Conservation (phyloP, 495 filamentous ascomycete genomes). For the Pyrenopolyporus hunteri region DNA sequence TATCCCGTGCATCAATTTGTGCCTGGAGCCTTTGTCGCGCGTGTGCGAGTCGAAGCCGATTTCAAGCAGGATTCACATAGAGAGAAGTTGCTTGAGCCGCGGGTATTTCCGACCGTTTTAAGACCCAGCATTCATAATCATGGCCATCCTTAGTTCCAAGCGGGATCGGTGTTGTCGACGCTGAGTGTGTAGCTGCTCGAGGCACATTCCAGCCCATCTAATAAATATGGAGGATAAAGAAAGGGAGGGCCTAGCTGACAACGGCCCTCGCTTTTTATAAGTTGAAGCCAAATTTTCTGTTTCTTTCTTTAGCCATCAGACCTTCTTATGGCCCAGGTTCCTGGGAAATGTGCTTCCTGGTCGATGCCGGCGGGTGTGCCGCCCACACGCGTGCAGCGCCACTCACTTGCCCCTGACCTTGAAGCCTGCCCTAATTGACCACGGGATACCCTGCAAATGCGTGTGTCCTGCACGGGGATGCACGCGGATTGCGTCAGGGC, state of each 20-base stretch:
- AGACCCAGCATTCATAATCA: background rate
- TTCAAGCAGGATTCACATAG: background rate
- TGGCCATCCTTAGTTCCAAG: background rate
- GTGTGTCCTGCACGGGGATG: constrained; percentile 25
- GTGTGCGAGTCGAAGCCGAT: background rate
- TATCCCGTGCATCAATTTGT: background rate
- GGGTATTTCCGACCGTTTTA: background rate
- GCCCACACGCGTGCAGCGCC: constrained; percentile 17
- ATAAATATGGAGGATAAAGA: background rate
- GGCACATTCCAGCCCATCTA: constrained; percentile 12
- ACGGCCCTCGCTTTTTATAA: constrained; percentile 11
- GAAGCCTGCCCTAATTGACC: constrained; percentile 18
- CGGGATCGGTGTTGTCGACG: background rate
- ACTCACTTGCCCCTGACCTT: constrained; percentile 26
- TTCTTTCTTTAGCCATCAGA: constrained; percentile 11
- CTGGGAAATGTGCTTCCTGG: constrained; percentile 26
- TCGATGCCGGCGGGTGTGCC: constrained; percentile 23
- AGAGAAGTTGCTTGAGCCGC: background rate
- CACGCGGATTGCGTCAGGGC: constrained; percentile 31
- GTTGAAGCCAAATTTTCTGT: constrained; percentile 10
- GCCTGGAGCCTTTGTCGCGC: background rate
- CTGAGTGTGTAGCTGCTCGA: background rate
- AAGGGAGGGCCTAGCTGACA: background rate
- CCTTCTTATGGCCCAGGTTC: constrained; percentile 22
- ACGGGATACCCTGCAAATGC: constrained; percentile 36